Percentiles rank a stretch among this genome's conserved stretches.
These are phyloP conservation scores for Saturnispora besseyi DNA, from an alignment of 805 yeast genomes.

Conservation along the genomic window DNA sequence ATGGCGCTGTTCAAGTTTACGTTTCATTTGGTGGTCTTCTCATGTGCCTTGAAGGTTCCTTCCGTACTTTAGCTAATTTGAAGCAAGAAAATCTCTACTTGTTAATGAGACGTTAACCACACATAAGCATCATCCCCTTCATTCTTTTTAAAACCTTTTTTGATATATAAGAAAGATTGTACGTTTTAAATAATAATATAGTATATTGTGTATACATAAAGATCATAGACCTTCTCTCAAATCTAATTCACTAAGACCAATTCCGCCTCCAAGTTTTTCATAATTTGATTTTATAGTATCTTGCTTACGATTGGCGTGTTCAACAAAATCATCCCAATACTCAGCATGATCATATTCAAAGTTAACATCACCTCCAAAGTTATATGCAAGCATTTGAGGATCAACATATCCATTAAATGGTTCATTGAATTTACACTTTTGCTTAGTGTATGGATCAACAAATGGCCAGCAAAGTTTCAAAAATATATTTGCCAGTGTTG, in stretches of 20 bases:
- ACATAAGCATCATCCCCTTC: neutral
- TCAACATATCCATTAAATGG: slow-evolving; percentile 84
- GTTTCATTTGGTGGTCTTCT: slow-evolving; percentile 94
- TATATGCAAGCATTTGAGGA: slow-evolving; percentile 63
- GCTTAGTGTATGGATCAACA: slow-evolving; percentile 91
- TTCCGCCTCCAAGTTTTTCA: slow-evolving; percentile 55
- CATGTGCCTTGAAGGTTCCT: slow-evolving; percentile 90
- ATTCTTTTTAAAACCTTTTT: neutral
- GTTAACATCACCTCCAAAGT: slow-evolving; percentile 78
- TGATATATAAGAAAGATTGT: neutral
- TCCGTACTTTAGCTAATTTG: slow-evolving; percentile 76
- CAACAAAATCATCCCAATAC: slow-evolving; percentile 72
- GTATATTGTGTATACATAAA: neutral
- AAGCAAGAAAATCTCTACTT: slow-evolving; percentile 93
- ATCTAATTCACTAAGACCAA: slow-evolving; percentile 80
- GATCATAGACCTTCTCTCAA: slow-evolving; percentile 39
- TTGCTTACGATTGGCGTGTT: slow-evolving; percentile 50
- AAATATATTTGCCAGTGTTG: slow-evolving; percentile 92
- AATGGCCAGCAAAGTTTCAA: slow-evolving; percentile 90
- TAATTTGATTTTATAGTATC: slow-evolving; percentile 56
- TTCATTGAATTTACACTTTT: slow-evolving; percentile 84
- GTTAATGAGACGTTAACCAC: slow-evolving; percentile 55
- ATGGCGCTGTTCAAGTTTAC: slow-evolving; percentile 59
- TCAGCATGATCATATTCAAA: slow-evolving; percentile 73
- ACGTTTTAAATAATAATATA: neutral